Conservation (phyloP, 495 filamentous ascomycete species). For the Penicillium maclennaniae region DNA sequence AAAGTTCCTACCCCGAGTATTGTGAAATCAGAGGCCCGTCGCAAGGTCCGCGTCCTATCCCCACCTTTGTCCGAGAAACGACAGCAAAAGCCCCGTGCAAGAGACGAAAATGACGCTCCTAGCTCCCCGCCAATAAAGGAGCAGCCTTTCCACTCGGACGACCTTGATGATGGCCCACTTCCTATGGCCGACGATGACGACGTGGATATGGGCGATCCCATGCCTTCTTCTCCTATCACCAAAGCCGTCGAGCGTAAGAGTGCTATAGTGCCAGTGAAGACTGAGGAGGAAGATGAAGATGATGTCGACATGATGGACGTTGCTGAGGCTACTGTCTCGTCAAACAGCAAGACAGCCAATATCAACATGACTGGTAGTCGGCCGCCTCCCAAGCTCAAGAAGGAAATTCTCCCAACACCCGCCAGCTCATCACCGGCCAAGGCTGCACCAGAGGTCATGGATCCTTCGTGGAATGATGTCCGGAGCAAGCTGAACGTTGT, state of each 20-base stretch:
- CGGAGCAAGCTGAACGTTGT: slow-evolving; percentile 83
- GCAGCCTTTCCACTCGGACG: slow-evolving; percentile 36
- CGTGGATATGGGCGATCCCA: slow-evolving; percentile 77
- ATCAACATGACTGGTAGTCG: slow-evolving; percentile 86
- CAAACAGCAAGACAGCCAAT: slow-evolving; percentile 60
- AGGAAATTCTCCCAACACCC: slow-evolving; percentile 61
- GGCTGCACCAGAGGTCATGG: slow-evolving; percentile 54
- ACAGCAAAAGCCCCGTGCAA: slow-evolving; percentile 37
- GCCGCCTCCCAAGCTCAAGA: slow-evolving; percentile 71
- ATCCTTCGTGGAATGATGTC: slow-evolving; percentile 91
- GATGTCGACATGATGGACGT: slow-evolving; percentile 86
- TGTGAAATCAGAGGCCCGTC: slow-evolving; percentile 67
- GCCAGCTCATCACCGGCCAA: slow-evolving; percentile 73
- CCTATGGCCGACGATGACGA: slow-evolving; percentile 54
- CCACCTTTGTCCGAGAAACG: slow-evolving; percentile 56
- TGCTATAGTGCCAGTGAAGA: slow-evolving; percentile 53
- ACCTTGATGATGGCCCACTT: slow-evolving; percentile 55
- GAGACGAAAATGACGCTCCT: slow-evolving; percentile 43
- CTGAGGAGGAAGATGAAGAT: slow-evolving; percentile 64
- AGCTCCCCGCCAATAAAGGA: slow-evolving; percentile 24
- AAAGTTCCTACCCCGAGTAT: slow-evolving; percentile 54
- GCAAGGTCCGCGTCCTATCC: slow-evolving; percentile 75
- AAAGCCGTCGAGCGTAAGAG: slow-evolving; percentile 76
- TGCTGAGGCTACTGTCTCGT: slow-evolving; percentile 62
- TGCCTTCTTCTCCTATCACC: slow-evolving; percentile 80